These are phyloP conservation scores for Metarhizium humberi DNA, from an alignment of 2,329 filamentous ascomycete species.

Conservation along the genomic window DNA sequence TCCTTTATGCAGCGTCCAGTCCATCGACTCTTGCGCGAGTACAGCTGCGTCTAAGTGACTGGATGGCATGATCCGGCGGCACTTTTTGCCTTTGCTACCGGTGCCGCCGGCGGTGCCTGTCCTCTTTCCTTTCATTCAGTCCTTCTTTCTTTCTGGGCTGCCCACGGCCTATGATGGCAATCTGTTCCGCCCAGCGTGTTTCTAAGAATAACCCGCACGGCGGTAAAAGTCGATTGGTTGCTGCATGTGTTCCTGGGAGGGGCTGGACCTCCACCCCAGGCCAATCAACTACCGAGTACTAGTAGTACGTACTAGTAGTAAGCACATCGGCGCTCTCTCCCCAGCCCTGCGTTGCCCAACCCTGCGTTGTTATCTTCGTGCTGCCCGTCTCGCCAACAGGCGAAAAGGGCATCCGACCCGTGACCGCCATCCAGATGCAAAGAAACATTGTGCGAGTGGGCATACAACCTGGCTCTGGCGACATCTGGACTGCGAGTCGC, in stretches of 20 bases:
- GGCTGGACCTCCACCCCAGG: background rate
- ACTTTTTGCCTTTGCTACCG: background rate
- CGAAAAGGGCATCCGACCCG: background rate
- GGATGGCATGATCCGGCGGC: no score
- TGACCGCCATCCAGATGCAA: constrained; percentile 3
- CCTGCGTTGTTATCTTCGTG: no score
- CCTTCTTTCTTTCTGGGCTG: no score
- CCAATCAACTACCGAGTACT: background rate
- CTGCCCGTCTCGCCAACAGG: background rate
- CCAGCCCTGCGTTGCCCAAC: no score
- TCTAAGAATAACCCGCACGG: background rate
- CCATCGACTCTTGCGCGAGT: no score
- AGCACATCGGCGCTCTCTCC: no score
- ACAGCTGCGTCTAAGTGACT: no score
- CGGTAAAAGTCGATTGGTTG: background rate
- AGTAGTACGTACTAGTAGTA: no score
- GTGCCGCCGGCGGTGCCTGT: background rate
- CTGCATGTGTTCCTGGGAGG: background rate
- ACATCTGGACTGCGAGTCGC: constrained; percentile 14
- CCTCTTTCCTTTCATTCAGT: background rate
- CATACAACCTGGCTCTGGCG: background rate
- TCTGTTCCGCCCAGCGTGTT: background rate
- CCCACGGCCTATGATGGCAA: no score
- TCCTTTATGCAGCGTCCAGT: no score
- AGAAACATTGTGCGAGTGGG: constrained; percentile 9